phyloP scores from a whole-genome alignment of 176 grass and related monocot genomes.

The Hordeum vulgare region DNA sequence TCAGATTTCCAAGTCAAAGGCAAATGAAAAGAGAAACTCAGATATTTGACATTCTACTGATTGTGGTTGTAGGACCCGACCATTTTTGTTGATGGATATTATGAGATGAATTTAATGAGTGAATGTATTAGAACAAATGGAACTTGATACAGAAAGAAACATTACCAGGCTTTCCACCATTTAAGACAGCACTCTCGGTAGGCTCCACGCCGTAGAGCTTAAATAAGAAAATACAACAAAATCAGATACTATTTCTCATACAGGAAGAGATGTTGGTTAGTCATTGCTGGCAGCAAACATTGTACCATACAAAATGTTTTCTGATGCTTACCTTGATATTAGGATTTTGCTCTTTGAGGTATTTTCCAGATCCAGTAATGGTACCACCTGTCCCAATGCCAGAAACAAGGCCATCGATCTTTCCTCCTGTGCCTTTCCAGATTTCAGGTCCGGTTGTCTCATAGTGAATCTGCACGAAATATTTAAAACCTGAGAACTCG shows the following conservation, averaged over 20 bases:
- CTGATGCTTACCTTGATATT: constrained; percentile 49
- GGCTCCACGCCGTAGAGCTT: constrained; percentile 90
- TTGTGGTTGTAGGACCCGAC: neutral
- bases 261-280: neutral
- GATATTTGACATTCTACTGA: neutral
- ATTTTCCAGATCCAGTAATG: constrained; percentile 60
- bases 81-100: neutral
- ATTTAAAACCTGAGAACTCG: constrained; percentile 23
- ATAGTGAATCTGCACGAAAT: constrained; percentile 65
- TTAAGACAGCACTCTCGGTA: constrained; percentile 71
- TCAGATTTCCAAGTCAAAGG: neutral
- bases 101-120: neutral
- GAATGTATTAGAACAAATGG: neutral
- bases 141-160: neutral
- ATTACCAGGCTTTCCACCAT: constrained; percentile 84
- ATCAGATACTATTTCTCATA: constrained; percentile 13
- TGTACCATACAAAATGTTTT: neutral
- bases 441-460: constrained; percentile 96
- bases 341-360: constrained; percentile 72
- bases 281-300: neutral
- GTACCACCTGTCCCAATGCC: constrained; percentile 96
- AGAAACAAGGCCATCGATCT: constrained; percentile 67
- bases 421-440: constrained; percentile 68
- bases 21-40: neutral
- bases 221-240: constrained; percentile 11